These are phyloP conservation scores for Pythium angustatum DNA, from an alignment of 352 stramenopile species.

Conservation along the genomic window DNA sequence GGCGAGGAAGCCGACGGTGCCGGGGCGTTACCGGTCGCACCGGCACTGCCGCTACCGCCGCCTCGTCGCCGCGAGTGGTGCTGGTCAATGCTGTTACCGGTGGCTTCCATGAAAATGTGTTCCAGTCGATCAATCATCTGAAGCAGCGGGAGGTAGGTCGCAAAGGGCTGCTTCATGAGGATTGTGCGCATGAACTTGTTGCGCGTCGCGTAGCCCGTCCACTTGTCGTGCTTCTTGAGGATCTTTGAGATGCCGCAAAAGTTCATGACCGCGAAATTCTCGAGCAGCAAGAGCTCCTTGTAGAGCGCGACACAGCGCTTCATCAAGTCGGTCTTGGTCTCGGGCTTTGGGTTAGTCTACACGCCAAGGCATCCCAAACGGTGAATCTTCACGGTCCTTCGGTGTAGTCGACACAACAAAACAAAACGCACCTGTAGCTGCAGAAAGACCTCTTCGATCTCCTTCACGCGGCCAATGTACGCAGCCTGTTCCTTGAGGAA, in stretches of 20 bases:
- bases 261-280: conserved; percentile 91
- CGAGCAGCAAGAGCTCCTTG: conserved; percentile 84
- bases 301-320: conserved; percentile 81
- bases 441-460: conserved; percentile 69
- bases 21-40: not conserved
- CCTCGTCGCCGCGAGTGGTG: conserved; percentile 66
- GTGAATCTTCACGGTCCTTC: not conserved
- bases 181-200: conserved; percentile 91
- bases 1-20: not conserved
- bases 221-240: conserved; percentile 91
- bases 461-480: conserved; percentile 62
- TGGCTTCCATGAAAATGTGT: conserved; percentile 88
- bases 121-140: conserved; percentile 88
- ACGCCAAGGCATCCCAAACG: not conserved
- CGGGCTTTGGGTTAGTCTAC: conserved; percentile 43
- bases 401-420: not conserved
- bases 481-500: conserved; percentile 82
- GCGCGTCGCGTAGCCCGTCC: conserved; percentile 89
- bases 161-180: conserved; percentile 88
- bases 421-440: conserved; percentile 55
- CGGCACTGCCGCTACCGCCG: conserved; percentile 10
- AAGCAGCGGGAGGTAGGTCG: conserved; percentile 80
- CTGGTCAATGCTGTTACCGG: conserved; percentile 83
- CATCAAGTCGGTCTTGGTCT: conserved; percentile 79
- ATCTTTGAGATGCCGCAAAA: conserved; percentile 91